Conservation (phyloP, 441 rosid species). For the Manihot esculenta region DNA sequence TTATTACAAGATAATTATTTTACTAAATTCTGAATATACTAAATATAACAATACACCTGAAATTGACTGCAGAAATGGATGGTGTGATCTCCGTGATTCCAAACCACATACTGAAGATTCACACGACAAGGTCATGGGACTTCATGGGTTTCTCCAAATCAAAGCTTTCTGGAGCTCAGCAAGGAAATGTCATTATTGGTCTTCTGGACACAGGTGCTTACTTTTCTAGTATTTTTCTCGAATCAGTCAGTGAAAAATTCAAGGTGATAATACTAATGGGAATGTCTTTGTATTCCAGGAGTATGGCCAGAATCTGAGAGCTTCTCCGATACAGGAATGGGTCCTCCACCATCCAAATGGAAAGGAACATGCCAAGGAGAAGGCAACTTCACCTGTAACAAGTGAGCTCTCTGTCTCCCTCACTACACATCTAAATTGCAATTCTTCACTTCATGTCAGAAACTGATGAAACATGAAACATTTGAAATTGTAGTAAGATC, state of each 20-base stretch:
- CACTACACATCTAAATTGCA: neutral
- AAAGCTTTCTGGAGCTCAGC: constrained; percentile 20
- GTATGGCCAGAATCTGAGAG: constrained; percentile 60
- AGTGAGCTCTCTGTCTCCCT: constrained; percentile 18
- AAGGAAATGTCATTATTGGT: constrained; percentile 24
- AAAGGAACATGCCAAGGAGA: constrained; percentile 41
- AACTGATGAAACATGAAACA: neutral
- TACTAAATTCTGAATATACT: too few relatives aligned
- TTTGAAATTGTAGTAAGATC: constrained; percentile 31
- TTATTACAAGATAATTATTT: too few relatives aligned
- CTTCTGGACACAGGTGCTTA: constrained; percentile 26
- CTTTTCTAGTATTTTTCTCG: neutral
- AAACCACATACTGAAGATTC: constrained; percentile 52
- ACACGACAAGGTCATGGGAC: constrained; percentile 90
- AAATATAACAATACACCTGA: neutral
- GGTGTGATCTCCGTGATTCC: constrained; percentile 80
- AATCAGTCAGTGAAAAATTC: neutral
- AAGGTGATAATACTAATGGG: neutral
- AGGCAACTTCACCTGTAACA: constrained; percentile 41
- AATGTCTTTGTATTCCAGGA: constrained; percentile 21
- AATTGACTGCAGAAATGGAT: constrained; percentile 43
- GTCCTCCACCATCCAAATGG: constrained; percentile 46
- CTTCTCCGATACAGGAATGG: constrained; percentile 42
- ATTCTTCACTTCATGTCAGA: neutral
- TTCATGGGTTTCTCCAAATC: constrained; percentile 55